Conservation (phyloP, 192 early-diverging fungal species). For the Linnemannia elongata region DNA sequence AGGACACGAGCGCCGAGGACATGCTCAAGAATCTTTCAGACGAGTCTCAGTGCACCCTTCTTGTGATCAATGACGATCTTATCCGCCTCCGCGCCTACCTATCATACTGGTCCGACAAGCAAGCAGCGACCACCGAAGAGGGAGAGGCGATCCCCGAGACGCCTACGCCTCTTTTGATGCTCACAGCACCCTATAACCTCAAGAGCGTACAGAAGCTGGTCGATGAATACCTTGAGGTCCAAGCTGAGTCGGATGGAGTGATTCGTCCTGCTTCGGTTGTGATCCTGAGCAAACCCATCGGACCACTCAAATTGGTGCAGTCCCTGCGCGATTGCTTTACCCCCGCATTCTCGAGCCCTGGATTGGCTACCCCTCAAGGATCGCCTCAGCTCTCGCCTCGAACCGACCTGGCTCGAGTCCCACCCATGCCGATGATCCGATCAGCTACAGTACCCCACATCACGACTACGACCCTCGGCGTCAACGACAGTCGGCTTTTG, state of each 20-base stretch:
- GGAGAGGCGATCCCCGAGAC: slow-evolving; percentile 6
- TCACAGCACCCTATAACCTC: slow-evolving; percentile 22
- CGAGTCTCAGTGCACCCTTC: slow-evolving; percentile 28
- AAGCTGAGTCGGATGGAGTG: slow-evolving; percentile 17
- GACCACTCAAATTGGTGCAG: slow-evolving; percentile 43
- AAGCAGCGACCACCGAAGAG: slow-evolving; percentile 1
- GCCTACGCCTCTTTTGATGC: slow-evolving; percentile 37
- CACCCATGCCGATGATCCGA: slow-evolving; percentile 33
- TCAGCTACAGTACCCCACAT: slow-evolving; percentile 44
- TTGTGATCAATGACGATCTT: slow-evolving; percentile 50
- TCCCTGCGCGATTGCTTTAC: slow-evolving; percentile 55
- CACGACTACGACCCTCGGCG: slow-evolving; percentile 24
- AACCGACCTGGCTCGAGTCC: not conserved
- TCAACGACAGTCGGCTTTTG: slow-evolving; percentile 20
- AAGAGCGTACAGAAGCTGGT: slow-evolving; percentile 31
- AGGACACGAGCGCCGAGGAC: slow-evolving; percentile 24
- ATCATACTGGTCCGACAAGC: slow-evolving; percentile 27
- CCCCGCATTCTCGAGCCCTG: slow-evolving; percentile 32
- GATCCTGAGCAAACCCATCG: slow-evolving; percentile 49
- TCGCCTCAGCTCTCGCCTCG: slow-evolving; percentile 24
- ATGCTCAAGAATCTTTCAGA: slow-evolving; percentile 38
- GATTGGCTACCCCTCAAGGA: slow-evolving; percentile 38
- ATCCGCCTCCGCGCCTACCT: slow-evolving; percentile 33
- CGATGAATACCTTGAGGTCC: slow-evolving; percentile 40
- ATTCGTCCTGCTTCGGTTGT: slow-evolving; percentile 41